These are phyloP conservation scores for Stachybotrys chartarum DNA, from an alignment of 2,329 filamentous ascomycete species.

Conservation along the genomic window DNA sequence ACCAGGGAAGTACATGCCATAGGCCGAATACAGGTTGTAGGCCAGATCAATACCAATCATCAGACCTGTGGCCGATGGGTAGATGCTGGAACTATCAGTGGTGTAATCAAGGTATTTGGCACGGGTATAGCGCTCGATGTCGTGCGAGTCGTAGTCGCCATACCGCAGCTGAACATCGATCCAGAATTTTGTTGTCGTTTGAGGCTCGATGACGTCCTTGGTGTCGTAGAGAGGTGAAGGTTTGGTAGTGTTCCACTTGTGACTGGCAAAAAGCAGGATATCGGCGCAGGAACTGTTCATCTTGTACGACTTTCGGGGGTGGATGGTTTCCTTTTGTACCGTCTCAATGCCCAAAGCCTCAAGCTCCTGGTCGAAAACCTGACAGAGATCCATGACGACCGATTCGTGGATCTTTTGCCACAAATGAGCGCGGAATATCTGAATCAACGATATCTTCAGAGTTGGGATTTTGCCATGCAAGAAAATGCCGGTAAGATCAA, in stretches of 20 bases:
- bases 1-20: conserved; percentile 97
- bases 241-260: conserved; percentile 97
- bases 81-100: conserved; percentile 97
- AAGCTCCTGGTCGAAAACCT: conserved; percentile 95
- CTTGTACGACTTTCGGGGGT: conserved; percentile 99
- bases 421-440: conserved; percentile 98
- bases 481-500: conserved; percentile 97
- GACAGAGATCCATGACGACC: conserved; percentile 97
- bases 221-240: conserved; percentile 93
- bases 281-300: conserved; percentile 99
- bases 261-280: conserved; percentile 90
- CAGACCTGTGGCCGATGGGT: conserved; percentile 89
- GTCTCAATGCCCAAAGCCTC: conserved; percentile 95
- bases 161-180: conserved; percentile 94
- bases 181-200: conserved; percentile 99
- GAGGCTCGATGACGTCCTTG: conserved; percentile 89
- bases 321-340: conserved; percentile 98
- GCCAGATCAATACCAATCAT: conserved; percentile 98
- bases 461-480: conserved; percentile 98
- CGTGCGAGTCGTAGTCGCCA: conserved; percentile 97
- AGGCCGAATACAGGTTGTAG: conserved; percentile 97
- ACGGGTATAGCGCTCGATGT: conserved; percentile 94
- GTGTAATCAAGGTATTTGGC: conserved; percentile 99
- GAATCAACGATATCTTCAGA: conserved; percentile 93
- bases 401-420: conserved; percentile 99